phyloP scores from a whole-genome alignment of 1,284 basidiomycete genomes.

The Cystobasidiaceae sp. region DNA sequence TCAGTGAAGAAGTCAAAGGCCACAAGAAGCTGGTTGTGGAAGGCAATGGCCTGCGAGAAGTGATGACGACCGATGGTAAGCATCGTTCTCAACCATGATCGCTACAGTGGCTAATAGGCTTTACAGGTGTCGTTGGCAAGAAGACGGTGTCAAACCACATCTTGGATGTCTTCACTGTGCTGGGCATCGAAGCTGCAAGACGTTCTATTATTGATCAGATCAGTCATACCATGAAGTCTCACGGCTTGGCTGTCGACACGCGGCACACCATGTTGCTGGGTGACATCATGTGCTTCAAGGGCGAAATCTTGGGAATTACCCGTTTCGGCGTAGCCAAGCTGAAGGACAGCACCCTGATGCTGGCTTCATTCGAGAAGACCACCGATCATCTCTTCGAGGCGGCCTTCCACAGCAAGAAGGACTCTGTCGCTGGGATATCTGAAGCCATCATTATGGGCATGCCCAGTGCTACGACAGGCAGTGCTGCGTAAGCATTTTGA shows the following conservation, averaged over 20 bases:
- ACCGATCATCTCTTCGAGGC: conserved; percentile 99
- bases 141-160: conserved; percentile 95
- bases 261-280: conserved; percentile 98
- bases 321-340: conserved; percentile 99
- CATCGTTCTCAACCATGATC: not conserved
- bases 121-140: conserved; percentile 78
- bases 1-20: conserved; percentile 78
- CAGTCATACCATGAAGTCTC: conserved; percentile 92
- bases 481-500: conserved; percentile 60
- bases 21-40: conserved; percentile 78
- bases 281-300: conserved; percentile 99
- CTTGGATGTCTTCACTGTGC: conserved; percentile 87
- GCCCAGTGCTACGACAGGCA: conserved; percentile 90
- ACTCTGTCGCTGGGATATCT: conserved; percentile 90
- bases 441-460: conserved; percentile 99
- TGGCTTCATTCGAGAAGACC: conserved; percentile 99
- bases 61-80: conserved; percentile 93
- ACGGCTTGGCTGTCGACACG: conserved; percentile 98
- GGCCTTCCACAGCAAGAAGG: conserved; percentile 90
- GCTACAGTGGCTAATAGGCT: not conserved
- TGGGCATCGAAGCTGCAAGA: conserved; percentile 96
- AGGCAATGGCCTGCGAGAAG: conserved; percentile 94
- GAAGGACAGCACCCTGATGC: conserved; percentile 99
- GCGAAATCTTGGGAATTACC: conserved; percentile 96
- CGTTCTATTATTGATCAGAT: conserved; percentile 95